A percentile compares a stretch with the other conserved stretches of the same genome.
phyloP scores from a whole-genome alignment of 2,329 filamentous ascomycete genomes.

The Corinectria fuckeliana region DNA sequence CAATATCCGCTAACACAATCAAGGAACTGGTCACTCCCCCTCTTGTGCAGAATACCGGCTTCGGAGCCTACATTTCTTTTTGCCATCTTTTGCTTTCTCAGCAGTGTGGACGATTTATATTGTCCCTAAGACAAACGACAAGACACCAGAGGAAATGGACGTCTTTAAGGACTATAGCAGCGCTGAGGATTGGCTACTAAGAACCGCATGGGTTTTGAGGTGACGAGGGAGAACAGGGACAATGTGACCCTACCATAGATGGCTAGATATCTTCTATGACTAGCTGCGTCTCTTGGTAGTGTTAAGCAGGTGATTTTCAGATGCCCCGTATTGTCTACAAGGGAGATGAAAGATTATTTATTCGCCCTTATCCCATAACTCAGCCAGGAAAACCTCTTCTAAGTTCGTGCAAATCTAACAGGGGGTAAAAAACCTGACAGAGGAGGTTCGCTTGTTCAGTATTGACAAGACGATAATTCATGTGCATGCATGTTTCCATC shows the following conservation, averaged over 20 bases:
- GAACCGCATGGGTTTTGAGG: slow-evolving; percentile 18
- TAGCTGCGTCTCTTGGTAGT: too few species aligned
- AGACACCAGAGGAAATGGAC: slow-evolving; percentile 61
- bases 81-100: slow-evolving; percentile 62
- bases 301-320: too few species aligned
- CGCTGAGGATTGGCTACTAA: slow-evolving; percentile 17
- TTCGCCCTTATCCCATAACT: too few species aligned
- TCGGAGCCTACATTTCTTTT: slow-evolving; percentile 65
- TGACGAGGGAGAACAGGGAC: slow-evolving; percentile 13
- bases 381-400: too few species aligned
- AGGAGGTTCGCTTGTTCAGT: too few species aligned
- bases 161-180: slow-evolving; percentile 33
- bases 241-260: not conserved
- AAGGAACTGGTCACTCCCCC: slow-evolving; percentile 60
- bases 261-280: too few species aligned
- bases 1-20: not conserved
- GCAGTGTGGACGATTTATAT: slow-evolving; percentile 57
- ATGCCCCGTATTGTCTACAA: too few species aligned
- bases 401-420: too few species aligned
- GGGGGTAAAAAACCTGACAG: too few species aligned
- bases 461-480: too few species aligned
- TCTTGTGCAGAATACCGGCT: slow-evolving; percentile 47
- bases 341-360: too few species aligned
- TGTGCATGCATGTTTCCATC: too few species aligned
- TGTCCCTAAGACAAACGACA: slow-evolving; percentile 62